Evolutionary conservation across 345 rosid genomes (phyloP).

Genomic region (Citrus unshiu): DNA sequence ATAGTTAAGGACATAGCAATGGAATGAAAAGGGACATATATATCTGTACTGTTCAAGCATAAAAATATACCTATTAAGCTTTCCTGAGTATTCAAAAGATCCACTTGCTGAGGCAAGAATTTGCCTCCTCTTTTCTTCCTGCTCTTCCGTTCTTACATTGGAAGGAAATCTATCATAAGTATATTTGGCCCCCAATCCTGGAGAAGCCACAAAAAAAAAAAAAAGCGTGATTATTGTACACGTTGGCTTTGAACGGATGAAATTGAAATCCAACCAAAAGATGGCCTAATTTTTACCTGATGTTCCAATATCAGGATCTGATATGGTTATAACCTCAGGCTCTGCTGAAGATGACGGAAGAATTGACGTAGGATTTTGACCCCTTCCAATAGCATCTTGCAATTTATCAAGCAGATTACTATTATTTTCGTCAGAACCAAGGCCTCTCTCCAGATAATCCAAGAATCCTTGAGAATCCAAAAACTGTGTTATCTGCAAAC

Average conservation of each 20-base stretch:
- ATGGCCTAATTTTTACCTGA: slow-evolving; percentile 46
- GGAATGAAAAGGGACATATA: slow-evolving; percentile 15
- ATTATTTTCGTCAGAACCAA: slow-evolving; percentile 62
- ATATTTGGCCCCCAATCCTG: slow-evolving; percentile 84
- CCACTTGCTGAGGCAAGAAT: slow-evolving; percentile 89
- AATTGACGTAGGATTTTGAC: slow-evolving; percentile 82
- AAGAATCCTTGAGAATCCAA: slow-evolving; percentile 84
- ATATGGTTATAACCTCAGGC: slow-evolving; percentile 87
- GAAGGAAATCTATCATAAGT: slow-evolving; percentile 97
- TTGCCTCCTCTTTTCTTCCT: slow-evolving; percentile 93
- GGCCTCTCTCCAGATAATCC: slow-evolving; percentile 85
- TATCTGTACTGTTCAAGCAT: slow-evolving; percentile 5
- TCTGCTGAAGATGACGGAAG: slow-evolving; percentile 61
- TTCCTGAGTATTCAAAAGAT: slow-evolving; percentile 76
- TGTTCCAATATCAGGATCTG: slow-evolving; percentile 71
- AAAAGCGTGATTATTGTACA: slow-evolving; percentile 13
- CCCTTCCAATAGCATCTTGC: slow-evolving; percentile 97
- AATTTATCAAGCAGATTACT: slow-evolving; percentile 85
- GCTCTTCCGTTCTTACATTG: slow-evolving; percentile 79
- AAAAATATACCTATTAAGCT: slow-evolving; percentile 60
- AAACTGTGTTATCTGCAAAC: slow-evolving; percentile 70
- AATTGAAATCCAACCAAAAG: slow-evolving; percentile 13
- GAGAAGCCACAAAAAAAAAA: slow-evolving; percentile 15
- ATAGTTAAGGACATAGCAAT: background rate
- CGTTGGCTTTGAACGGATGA: slow-evolving; percentile 11